A percentile compares a stretch with the other conserved stretches of the same genome.
Conservation (phyloP, 73 alveolate species). For the Tetrahymena thermophila region DNA sequence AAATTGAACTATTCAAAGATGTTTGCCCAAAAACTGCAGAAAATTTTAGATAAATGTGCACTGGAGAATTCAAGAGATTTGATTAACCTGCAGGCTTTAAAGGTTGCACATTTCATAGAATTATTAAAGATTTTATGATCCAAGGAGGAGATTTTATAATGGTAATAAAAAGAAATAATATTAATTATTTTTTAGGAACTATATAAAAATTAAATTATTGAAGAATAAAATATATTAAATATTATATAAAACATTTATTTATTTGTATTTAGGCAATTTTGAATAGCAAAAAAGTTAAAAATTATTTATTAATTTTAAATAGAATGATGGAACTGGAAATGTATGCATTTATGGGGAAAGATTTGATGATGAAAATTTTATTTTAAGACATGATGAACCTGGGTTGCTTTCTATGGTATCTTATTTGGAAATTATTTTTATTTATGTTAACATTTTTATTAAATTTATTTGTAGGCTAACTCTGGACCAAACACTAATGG, state of each 20-base stretch:
- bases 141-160: slow-evolving; percentile 47
- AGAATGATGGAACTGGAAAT: slow-evolving; percentile 46
- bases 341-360: slow-evolving; percentile 35
- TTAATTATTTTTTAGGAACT: no score
- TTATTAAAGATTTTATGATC: slow-evolving; percentile 68
- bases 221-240: no score
- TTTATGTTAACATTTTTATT: not conserved
- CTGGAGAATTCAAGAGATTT: slow-evolving; percentile 59
- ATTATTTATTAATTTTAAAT: not conserved
- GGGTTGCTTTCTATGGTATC: slow-evolving; percentile 37
- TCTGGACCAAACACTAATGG: slow-evolving; percentile 87
- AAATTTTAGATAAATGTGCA: slow-evolving; percentile 82
- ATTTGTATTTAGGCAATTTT: no score
- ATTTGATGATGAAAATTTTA: slow-evolving; percentile 45
- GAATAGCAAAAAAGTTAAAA: not conserved
- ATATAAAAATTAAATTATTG: no score
- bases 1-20: slow-evolving; percentile 75
- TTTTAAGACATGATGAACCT: slow-evolving; percentile 44
- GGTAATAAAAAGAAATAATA: not conserved
- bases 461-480: slow-evolving; percentile 78
- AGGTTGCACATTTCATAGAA: slow-evolving; percentile 75
- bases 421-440: not conserved
- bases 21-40: slow-evolving; percentile 88
- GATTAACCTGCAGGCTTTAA: slow-evolving; percentile 72
- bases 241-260: no score